Conservation (phyloP, 2,329 filamentous ascomycete genomes). For the Beauveria varroae region DNA sequence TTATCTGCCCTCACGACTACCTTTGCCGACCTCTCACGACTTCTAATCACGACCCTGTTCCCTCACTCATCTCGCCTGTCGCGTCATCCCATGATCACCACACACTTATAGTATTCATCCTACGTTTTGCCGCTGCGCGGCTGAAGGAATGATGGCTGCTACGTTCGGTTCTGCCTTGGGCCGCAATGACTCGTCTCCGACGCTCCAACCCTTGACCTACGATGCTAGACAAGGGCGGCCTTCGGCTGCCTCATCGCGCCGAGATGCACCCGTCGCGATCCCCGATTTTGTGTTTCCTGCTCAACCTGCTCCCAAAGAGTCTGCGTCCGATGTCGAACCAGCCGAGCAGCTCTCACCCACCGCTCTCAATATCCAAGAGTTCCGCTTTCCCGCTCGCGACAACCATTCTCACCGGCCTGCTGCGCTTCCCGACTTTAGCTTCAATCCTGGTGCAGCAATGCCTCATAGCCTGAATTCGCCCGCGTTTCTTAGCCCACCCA, state of each 20-base stretch:
- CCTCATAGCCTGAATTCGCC: constrained; percentile 24
- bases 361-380: constrained; percentile 23
- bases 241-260: constrained; percentile 4
- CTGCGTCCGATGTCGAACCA: constrained; percentile 19
- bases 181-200: constrained; percentile 21
- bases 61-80: constrained; percentile 14
- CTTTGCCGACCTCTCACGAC: not conserved
- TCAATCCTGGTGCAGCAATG: constrained; percentile 42
- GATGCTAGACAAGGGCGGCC: not conserved
- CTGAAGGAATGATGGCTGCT: constrained; percentile 36
- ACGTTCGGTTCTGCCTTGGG: constrained; percentile 30
- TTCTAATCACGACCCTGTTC: constrained; percentile 10
- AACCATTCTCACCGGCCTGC: constrained; percentile 26
- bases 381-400: constrained; percentile 24
- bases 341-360: not conserved
- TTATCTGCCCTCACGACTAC: constrained; percentile 10
- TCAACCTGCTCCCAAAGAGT: constrained; percentile 35
- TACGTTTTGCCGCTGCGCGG: constrained; percentile 43
- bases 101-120: constrained; percentile 17
- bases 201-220: constrained; percentile 10
- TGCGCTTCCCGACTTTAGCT: constrained; percentile 46
- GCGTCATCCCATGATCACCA: constrained; percentile 31
- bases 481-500: constrained; percentile 45
- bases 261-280: constrained; percentile 43
- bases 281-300: constrained; percentile 59